These are phyloP conservation scores for Sphaerulina musiva DNA, from an alignment of 2,329 filamentous ascomycete genomes.

Conservation along the genomic window DNA sequence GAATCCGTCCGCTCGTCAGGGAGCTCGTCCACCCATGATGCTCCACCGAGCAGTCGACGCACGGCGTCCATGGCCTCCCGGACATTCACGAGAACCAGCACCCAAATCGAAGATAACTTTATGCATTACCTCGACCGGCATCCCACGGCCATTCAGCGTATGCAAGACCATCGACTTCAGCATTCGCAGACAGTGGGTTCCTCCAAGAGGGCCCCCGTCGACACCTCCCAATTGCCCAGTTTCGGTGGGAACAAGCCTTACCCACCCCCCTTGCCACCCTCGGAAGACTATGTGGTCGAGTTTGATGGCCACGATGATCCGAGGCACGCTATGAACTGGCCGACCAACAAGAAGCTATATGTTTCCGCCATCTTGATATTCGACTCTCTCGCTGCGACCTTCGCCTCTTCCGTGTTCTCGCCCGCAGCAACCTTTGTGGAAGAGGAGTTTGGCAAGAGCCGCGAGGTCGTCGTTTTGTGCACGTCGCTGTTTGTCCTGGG, in stretches of 20 bases:
- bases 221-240: conserved; percentile 33
- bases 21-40: conserved; percentile 15
- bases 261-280: conserved; percentile 65
- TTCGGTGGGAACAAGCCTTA: conserved; percentile 40
- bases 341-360: conserved; percentile 66
- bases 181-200: conserved; percentile 65
- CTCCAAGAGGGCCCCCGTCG: conserved; percentile 28
- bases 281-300: conserved; percentile 70
- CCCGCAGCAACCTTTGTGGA: conserved; percentile 41
- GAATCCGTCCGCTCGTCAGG: conserved; percentile 34
- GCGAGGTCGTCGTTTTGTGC: conserved; percentile 41
- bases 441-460: conserved; percentile 38
- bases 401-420: conserved; percentile 51
- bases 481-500: conserved; percentile 39
- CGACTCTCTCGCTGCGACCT: conserved; percentile 64
- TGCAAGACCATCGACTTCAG: conserved; percentile 57
- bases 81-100: conserved; percentile 18
- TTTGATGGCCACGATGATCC: conserved; percentile 81
- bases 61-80: background rate
- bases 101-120: conserved; percentile 40
- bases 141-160: conserved; percentile 62
- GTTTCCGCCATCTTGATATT: conserved; percentile 65
- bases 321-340: conserved; percentile 74
- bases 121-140: conserved; percentile 54
- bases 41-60: conserved; percentile 19